Conservation (phyloP, 306 rosid species). For the Dicorynia guianensis region DNA sequence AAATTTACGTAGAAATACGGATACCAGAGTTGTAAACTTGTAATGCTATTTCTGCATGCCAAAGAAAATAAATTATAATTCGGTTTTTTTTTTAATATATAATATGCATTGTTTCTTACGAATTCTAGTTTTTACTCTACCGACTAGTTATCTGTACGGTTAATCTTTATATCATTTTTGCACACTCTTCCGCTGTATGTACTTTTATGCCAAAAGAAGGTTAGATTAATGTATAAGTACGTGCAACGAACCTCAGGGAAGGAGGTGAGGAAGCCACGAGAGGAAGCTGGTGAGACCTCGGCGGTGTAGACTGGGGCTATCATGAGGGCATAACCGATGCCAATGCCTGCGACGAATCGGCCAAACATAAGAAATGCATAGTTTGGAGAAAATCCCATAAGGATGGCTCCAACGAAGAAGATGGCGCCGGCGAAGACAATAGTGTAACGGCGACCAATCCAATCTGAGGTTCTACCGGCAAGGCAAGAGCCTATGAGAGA, state of each 20-base stretch:
- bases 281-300: constrained; percentile 79
- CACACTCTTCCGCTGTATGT: too few species aligned
- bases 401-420: constrained; percentile 79
- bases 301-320: constrained; percentile 92
- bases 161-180: too few species aligned
- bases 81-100: too few species aligned
- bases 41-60: too few species aligned
- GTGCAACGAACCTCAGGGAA: constrained; percentile 69
- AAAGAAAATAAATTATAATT: too few species aligned
- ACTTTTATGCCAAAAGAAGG: too few species aligned
- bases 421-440: constrained; percentile 73
- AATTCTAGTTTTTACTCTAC: too few species aligned
- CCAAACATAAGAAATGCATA: constrained; percentile 86
- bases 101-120: too few species aligned
- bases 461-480: constrained; percentile 89
- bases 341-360: constrained; percentile 84
- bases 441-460: constrained; percentile 92
- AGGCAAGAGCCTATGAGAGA: constrained; percentile 73
- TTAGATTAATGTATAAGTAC: background rate
- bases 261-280: constrained; percentile 90
- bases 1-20: too few species aligned
- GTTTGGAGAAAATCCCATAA: constrained; percentile 92
- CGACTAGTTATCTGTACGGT: too few species aligned
- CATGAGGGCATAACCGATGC: constrained; percentile 87
- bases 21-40: too few species aligned